Evolutionary conservation across 1,284 basidiomycete species (phyloP).

Genomic region (Ceratobasidium sp.): DNA sequence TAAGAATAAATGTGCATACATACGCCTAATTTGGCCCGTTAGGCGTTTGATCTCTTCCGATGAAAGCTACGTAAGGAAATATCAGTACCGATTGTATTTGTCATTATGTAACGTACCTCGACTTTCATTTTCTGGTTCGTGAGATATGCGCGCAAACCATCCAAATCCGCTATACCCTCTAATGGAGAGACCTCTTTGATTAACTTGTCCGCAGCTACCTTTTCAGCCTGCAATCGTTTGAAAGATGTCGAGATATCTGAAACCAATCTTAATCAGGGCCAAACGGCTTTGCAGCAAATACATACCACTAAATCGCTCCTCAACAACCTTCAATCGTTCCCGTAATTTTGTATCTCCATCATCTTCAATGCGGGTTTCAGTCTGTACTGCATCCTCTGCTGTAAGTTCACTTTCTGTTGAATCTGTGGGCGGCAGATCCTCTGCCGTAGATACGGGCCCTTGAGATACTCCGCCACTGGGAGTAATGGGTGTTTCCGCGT

Average conservation of each 20-base stretch:
- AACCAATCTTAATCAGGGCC: conserved; percentile 15
- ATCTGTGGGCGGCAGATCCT: neutral
- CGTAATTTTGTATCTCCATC: conserved; percentile 63
- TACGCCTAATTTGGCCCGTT: conserved; percentile 72
- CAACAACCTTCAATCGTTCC: conserved; percentile 67
- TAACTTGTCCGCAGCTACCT: conserved; percentile 69
- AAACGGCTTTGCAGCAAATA: neutral
- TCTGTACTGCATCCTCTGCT: conserved; percentile 43
- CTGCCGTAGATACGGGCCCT: neutral
- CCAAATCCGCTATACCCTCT: conserved; percentile 66
- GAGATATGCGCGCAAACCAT: conserved; percentile 75
- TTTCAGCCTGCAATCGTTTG: conserved; percentile 73
- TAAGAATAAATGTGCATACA: conserved; percentile 46
- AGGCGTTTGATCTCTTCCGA: conserved; percentile 76
- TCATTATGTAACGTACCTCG: conserved; percentile 57
- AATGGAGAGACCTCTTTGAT: conserved; percentile 76
- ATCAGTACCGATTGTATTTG: conserved; percentile 2
- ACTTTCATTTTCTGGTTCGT: conserved; percentile 69
- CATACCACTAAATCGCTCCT: conserved; percentile 72
- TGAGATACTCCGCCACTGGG: neutral
- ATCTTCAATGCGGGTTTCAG: conserved; percentile 1
- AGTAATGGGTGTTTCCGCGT: conserved; percentile 5
- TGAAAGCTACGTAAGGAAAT: conserved; percentile 57
- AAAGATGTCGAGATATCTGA: conserved; percentile 76
- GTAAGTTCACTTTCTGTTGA: neutral